phyloP scores from a whole-genome alignment of 2,329 filamentous ascomycete species.

The Cryphonectria parasitica region DNA sequence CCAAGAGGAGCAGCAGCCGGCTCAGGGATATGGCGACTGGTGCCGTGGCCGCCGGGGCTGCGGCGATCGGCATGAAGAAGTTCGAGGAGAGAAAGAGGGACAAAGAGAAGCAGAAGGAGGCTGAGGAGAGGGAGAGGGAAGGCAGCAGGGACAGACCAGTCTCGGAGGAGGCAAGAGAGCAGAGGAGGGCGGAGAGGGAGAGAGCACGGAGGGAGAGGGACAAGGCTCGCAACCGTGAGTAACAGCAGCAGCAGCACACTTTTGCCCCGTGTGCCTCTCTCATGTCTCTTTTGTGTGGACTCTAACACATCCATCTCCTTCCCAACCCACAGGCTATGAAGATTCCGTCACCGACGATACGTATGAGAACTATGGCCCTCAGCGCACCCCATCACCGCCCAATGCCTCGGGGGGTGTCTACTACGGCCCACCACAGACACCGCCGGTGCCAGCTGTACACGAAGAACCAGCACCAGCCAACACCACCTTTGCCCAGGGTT shows the following conservation, averaged over 20 bases:
- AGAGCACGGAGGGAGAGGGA: conserved; percentile 42
- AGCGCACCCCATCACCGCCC: conserved; percentile 50
- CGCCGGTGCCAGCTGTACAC: conserved; percentile 12
- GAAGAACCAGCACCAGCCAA: conserved; percentile 12
- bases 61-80: conserved; percentile 66
- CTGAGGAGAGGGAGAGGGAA: conserved; percentile 35
- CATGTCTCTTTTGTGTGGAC: background rate
- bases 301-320: conserved; percentile 14
- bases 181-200: conserved; percentile 33
- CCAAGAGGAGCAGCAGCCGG: conserved; percentile 60
- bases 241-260: background rate
- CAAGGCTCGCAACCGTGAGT: conserved; percentile 43
- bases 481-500: conserved; percentile 33
- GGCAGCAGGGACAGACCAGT: conserved; percentile 42
- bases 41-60: conserved; percentile 59
- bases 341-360: conserved; percentile 43
- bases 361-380: conserved; percentile 39
- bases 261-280: too few relatives aligned
- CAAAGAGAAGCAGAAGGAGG: conserved; percentile 44
- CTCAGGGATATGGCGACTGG: conserved; percentile 60
- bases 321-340: conserved; percentile 38
- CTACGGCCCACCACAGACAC: conserved; percentile 42
- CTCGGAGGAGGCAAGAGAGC: conserved; percentile 38
- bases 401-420: conserved; percentile 57
- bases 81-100: conserved; percentile 55